These are phyloP conservation scores for Ascoidea rubescens DNA, from an alignment of 805 yeast species.

Conservation along the genomic window DNA sequence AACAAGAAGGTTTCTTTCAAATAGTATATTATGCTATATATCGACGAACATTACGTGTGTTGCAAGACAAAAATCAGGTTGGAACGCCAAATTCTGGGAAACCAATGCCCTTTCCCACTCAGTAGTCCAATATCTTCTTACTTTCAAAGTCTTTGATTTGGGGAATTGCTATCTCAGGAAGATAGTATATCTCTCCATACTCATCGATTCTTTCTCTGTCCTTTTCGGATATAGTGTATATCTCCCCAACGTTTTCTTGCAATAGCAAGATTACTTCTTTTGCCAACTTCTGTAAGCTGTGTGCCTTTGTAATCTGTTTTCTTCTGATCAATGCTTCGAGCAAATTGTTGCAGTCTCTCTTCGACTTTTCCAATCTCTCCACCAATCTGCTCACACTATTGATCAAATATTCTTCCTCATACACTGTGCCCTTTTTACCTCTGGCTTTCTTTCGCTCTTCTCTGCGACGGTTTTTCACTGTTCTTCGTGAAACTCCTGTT, in stretches of 20 bases:
- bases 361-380: constrained; percentile 65
- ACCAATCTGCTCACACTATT: constrained; percentile 78
- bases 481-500: constrained; percentile 88
- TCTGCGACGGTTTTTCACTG: constrained; percentile 83
- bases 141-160: constrained; percentile 47
- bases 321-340: constrained; percentile 70
- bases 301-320: constrained; percentile 63
- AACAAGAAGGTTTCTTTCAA: constrained; percentile 13
- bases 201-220: constrained; percentile 87
- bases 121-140: constrained; percentile 45
- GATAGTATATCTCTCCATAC: constrained; percentile 66
- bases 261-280: constrained; percentile 41
- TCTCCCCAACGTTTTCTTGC: constrained; percentile 53
- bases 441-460: constrained; percentile 93
- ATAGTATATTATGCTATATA: too few relatives aligned
- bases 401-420: constrained; percentile 91
- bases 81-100: too few relatives aligned
- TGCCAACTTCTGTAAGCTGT: constrained; percentile 60
- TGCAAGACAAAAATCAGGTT: too few relatives aligned
- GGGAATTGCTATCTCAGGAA: constrained; percentile 69
- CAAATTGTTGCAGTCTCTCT: constrained; percentile 58
- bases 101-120: constrained; percentile 1
- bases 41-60: too few relatives aligned
- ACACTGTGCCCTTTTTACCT: constrained; percentile 95
- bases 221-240: constrained; percentile 67